Evolutionary conservation across 2,329 filamentous ascomycete genomes (phyloP), one percentile per base, ranked within the genome.

Genomic region (Colletotrichum siamense): DNA sequence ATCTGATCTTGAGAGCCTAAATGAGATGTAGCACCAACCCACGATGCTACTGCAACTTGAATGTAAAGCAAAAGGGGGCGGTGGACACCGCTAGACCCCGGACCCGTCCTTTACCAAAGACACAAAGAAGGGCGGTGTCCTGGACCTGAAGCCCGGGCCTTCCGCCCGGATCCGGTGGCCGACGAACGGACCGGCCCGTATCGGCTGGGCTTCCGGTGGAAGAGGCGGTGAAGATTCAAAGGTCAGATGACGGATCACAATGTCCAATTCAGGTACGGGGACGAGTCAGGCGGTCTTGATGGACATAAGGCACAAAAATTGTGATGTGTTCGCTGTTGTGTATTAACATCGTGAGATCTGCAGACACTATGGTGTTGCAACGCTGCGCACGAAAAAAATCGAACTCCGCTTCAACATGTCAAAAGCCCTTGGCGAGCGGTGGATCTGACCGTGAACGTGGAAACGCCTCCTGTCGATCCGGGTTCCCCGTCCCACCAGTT

Each of bases 131-230:
- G 34, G 49, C 34, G 66, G 49, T 30, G 49, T 69, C 55, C 18
- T 59, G 8, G 24, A 22, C 64, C 22, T 32, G n/a, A 24, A 18
- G 67, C 52, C 52, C 64, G 36, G 26, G 18, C 49, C 68, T 32
- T 62, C 36, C 62, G 32, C 36, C 44, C 55, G 63, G 64, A 22
- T 34, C 73, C 63, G 73, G 57, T 22, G 34, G 32, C 67, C 67
- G 34, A 57, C 34, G 49, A 59, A n/a, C 73, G 73, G 73, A 49
- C 73, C 73, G 73, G 73, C 26, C 70, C 73, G 70, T 34, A 32
- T 44, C 26, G 71, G 64, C 12, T 32, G 73, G 55, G 8, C 13
- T 76, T 65, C 70, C 64, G 70, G 64, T 22, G 22, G 24, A 73
- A 76, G 57, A 73, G 26, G 73, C 73, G 73, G 73, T 76, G 73